Base-by-base conservation (phyloP, 768 basidiomycete species). In the Suillus decipiens region DNA sequence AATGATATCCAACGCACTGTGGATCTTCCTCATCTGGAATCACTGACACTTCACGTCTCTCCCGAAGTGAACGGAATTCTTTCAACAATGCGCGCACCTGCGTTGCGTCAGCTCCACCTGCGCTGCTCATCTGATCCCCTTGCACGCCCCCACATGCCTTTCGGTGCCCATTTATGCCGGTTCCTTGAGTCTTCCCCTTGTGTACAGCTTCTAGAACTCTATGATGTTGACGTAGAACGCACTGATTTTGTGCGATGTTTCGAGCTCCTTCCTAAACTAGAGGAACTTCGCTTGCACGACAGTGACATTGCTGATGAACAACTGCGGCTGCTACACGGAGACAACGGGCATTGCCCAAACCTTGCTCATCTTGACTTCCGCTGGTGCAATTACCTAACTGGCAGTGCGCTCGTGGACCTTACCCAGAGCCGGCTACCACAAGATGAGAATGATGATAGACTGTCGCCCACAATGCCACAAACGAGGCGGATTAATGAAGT, bases 301-400 rank as follows among this genome's bases (percentile, higher is more conserved):
- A 83, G 82, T 62, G 85, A 86, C 51, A 82, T 89, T 63, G 72
- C 82, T 36, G 82, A 86, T 68, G 70, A 73, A 19, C 77, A 80
- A 24, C 62, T 87, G 11, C 64, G 69, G 36, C 66, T 72, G 36
- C 68, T 86, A 48, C 67, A 73, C 48, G 80, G 80, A 2, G 75
- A 77, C 15, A 67, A 61, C 7, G 80, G 78, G 14, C 67, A 79
- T 15, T 88, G 85, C 63, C 86, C 82, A 31, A 71, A 68, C 60
- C 80, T 88, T 48, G 69, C 71, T 48, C 74, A 75, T 54, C 70
- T 89, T 58, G 85, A 88, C 69, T 71, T 88, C 56, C 80, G 85
- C 33, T 88, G 85, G 86, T 88, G 86, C 67, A 78, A 81, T 12
- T 80, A 85, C 61, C 69, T 89, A 7, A 79, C 78, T 34, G 85